Evolutionary conservation across 139 green algal genomes (phyloP).

Genomic region (Micractinium conductrix): DNA sequence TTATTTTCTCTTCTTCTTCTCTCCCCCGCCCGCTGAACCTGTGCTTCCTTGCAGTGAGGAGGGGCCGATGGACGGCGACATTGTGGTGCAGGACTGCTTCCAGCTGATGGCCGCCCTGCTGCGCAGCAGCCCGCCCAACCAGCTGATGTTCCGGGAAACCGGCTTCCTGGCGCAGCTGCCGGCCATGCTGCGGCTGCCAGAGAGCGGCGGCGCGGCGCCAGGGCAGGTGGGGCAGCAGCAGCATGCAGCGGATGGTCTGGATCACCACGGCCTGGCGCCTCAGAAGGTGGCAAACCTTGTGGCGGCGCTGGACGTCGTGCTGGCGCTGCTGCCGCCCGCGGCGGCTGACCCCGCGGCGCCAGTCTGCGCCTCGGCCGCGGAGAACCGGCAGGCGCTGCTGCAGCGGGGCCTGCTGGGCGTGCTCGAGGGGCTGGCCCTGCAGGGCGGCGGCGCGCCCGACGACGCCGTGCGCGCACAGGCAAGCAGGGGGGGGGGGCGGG

Average conservation of each 20-base stretch:
- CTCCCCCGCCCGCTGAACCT: not conserved
- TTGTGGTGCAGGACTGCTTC: constrained; percentile 89
- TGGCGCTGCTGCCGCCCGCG: constrained; percentile 13
- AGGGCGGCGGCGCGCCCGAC: constrained; percentile 2
- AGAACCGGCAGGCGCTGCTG: constrained; percentile 26
- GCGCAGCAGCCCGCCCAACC: constrained; percentile 78
- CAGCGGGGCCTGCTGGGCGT: constrained; percentile 19
- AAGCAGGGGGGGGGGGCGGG: not conserved
- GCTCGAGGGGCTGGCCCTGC: constrained; percentile 10
- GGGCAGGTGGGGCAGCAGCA: too few species aligned
- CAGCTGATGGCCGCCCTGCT: constrained; percentile 92
- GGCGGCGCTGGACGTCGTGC: constrained; percentile 22
- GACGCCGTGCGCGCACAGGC: constrained; percentile 21
- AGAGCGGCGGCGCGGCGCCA: too few species aligned
- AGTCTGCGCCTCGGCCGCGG: not conserved
- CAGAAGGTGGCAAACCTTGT: constrained; percentile 22
- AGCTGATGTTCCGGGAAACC: constrained; percentile 76
- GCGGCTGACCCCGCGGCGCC: not conserved
- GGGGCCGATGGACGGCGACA: constrained; percentile 73
- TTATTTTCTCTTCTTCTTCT: not conserved
- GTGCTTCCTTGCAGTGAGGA: constrained; percentile 62
- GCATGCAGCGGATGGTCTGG: too few species aligned
- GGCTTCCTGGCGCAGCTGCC: constrained; percentile 17
- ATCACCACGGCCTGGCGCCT: not conserved
- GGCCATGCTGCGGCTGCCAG: not conserved